A percentile compares a stretch with the other conserved stretches of the same genome.
Evolutionary conservation across 1,139 yeast genomes (phyloP).

Genomic region (Diutina sp.): DNA sequence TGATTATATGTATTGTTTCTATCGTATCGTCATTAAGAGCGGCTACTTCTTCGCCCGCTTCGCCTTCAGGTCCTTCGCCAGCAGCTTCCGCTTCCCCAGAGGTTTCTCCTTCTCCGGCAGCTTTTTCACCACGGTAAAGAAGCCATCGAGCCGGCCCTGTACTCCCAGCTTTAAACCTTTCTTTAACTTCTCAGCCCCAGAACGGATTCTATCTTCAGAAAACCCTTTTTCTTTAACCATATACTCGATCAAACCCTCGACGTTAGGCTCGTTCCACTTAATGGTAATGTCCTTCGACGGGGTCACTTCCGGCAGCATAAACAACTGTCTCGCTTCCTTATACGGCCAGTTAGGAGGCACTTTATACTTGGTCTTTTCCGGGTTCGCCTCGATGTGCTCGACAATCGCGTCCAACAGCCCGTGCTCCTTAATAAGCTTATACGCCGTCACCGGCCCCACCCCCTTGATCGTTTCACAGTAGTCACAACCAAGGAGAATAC

Average conservation of each 20-base stretch:
- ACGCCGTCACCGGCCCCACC: conserved; percentile 91
- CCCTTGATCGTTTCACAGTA: conserved; percentile 93
- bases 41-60: conserved; percentile 2
- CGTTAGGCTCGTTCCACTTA: conserved; percentile 71
- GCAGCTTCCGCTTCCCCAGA: conserved; percentile 6
- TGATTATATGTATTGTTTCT: too few relatives aligned
- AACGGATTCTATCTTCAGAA: conserved; percentile 79
- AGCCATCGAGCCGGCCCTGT: conserved; percentile 88
- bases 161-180: conserved; percentile 78
- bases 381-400: conserved; percentile 44
- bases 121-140: conserved; percentile 49
- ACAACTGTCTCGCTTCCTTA: conserved; percentile 75
- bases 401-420: conserved; percentile 69
- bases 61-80: conserved; percentile 5
- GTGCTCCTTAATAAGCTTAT: conserved; percentile 77
- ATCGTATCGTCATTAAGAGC: too few relatives aligned
- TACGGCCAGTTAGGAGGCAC: conserved; percentile 95
- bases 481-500: conserved; percentile 92
- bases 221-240: conserved; percentile 75
- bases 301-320: conserved; percentile 67
- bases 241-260: conserved; percentile 60
- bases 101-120: conserved; percentile 2
- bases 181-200: conserved; percentile 75
- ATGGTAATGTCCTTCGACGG: conserved; percentile 47
- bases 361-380: conserved; percentile 56